These are phyloP conservation scores for Protea cynaroides DNA, from an alignment of 164 flowering plant species.

Conservation along the genomic window DNA sequence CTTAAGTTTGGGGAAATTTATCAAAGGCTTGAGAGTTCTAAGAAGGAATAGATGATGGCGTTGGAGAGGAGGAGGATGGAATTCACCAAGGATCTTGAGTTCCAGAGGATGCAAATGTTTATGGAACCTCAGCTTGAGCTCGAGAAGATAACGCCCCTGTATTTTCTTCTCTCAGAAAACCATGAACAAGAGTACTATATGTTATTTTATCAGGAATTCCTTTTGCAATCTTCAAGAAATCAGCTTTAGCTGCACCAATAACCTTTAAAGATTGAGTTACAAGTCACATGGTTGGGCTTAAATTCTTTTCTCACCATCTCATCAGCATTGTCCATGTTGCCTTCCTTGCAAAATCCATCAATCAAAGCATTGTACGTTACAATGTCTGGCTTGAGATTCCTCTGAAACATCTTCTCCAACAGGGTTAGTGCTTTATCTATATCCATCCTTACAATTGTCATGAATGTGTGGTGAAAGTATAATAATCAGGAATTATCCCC, in stretches of 20 bases:
- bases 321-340: conserved; percentile 69
- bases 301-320: conserved; percentile 69
- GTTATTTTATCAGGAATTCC: conserved; percentile 63
- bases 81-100: conserved; percentile 53
- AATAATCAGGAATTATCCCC: conserved; percentile 65
- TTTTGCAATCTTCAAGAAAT: conserved; percentile 37
- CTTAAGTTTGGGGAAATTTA: conserved; percentile 47
- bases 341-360: conserved; percentile 75
- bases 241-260: conserved; percentile 54
- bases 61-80: conserved; percentile 59
- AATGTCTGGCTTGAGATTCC: conserved; percentile 64
- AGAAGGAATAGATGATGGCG: conserved; percentile 50
- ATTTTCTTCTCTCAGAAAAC: conserved; percentile 57
- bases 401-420: conserved; percentile 56
- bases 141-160: conserved; percentile 40
- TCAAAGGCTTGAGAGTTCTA: conserved; percentile 45
- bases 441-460: conserved; percentile 64
- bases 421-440: conserved; percentile 45
- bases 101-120: conserved; percentile 49
- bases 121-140: conserved; percentile 54
- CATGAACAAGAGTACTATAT: conserved; percentile 74
- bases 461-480: conserved; percentile 69
- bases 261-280: conserved; percentile 72
- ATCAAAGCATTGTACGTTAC: conserved; percentile 73
- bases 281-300: conserved; percentile 57